Evolutionary conservation across 331 rosid species (phyloP), one percentile per base, ranked within the genome.

Genomic region (Acacia pycnantha): DNA sequence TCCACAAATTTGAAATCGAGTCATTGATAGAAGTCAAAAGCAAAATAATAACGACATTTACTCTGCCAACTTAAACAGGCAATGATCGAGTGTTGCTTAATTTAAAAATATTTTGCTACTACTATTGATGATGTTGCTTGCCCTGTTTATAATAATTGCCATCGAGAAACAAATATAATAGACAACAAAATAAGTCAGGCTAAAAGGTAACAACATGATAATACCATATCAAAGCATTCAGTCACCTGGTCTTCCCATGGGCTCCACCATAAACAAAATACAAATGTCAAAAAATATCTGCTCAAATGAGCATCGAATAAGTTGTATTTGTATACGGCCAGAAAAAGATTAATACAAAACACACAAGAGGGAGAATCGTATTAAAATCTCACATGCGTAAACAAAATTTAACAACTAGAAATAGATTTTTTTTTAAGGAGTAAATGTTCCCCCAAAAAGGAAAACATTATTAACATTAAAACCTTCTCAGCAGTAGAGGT

Each of bases 401-500:
- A 47, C 26, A 29, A 66, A 81, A 77, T 4, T 16, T 56, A 75
- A 77, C 35, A 71, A 33, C 46, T 40, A 77, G 44, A 74, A 53
- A 9, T 21, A 26, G 29, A 59, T 11, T 4, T 24, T 58, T n/a
- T 3, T 24, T 35, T 29, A 59, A 70, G 29, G 37, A 61, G 31
- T 40, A 11, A 64, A 29, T 47, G 77, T 35, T 27, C n/a, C 46
- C 56, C 22, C 2, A 11, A 46, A 59, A 76, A 53, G 37, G 40
- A 19, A 77, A 29, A 67, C 37, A 31, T 35, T 46, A 82, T 53
- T 81, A 54, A 81, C 24, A 58, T 24, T 3, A 24, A 24, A 81
- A 94, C 99, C 98, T 91, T 90, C 51, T 90, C 92, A 59, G 91
- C 86, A 15, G 87, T 80, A 76, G 90, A 88, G 71, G 94, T 77